Conservation (phyloP, 2,329 filamentous ascomycete species). For the Neonectria sp. region DNA sequence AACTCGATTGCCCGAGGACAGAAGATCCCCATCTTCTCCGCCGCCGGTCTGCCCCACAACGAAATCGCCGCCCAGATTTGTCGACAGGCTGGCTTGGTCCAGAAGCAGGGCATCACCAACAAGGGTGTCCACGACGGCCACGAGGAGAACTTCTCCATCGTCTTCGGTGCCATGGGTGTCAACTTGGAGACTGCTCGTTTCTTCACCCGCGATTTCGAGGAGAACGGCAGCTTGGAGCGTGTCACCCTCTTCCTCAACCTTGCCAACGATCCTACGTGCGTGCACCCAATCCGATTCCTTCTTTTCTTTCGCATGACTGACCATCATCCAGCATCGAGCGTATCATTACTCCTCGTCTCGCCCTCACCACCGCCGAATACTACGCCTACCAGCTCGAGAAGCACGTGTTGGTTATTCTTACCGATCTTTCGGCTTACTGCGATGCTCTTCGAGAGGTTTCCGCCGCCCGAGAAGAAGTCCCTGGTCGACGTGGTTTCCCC, state of each 20-base stretch:
- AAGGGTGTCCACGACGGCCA: conserved; percentile 98
- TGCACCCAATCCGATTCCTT: conserved; percentile 38
- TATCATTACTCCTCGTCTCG: conserved; percentile 99
- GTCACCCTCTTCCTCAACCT: conserved; percentile 98
- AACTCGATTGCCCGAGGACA: conserved; percentile 98
- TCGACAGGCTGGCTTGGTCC: conserved; percentile 94
- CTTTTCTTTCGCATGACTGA: conserved; percentile 18
- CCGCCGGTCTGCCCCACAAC: conserved; percentile 98
- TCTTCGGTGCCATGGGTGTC: conserved; percentile 99
- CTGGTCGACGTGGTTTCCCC: conserved; percentile 98
- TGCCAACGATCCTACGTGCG: conserved; percentile 97
- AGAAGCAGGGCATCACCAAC: conserved; percentile 82
- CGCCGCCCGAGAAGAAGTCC: conserved; percentile 97
- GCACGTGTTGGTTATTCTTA: conserved; percentile 98
- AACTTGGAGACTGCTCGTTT: conserved; percentile 99
- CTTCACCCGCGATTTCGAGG: conserved; percentile 98
- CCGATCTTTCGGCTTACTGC: conserved; percentile 97
- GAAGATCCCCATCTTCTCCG: conserved; percentile 99
- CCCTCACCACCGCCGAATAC: conserved; percentile 98
- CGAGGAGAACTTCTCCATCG: conserved; percentile 99
- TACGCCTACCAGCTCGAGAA: conserved; percentile 99
- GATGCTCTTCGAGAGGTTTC: conserved; percentile 99
- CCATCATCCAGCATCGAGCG: conserved; percentile 85
- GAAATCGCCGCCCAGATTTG: conserved; percentile 99
- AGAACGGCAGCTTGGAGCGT: conserved; percentile 99